phyloP scores from a whole-genome alignment of 176 grass and related monocot genomes.

The Eremochloa ophiuroides region DNA sequence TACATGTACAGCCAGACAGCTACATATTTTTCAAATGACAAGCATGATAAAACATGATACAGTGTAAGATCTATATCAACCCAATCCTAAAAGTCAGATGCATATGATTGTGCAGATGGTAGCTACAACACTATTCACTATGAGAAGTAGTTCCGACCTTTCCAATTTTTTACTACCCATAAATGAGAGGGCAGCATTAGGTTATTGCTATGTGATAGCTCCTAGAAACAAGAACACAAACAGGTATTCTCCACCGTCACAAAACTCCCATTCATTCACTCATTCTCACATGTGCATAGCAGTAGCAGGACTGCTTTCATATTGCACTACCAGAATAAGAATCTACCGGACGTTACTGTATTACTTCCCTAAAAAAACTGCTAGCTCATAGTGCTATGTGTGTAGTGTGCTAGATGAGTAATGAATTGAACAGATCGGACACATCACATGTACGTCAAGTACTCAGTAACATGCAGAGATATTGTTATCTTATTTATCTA shows the following conservation, averaged over 20 bases:
- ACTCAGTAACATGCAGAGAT: conserved; percentile 11
- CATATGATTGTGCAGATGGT: conserved; percentile 11
- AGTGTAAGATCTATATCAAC: background rate
- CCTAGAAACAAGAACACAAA: background rate
- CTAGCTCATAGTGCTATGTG: background rate
- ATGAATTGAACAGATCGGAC: background rate
- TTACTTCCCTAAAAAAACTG: conserved; percentile 5
- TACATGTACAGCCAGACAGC: background rate
- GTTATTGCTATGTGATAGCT: conserved; percentile 15
- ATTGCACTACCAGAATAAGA: conserved; percentile 7
- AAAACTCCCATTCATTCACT: background rate
- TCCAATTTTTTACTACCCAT: background rate
- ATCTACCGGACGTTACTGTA: background rate
- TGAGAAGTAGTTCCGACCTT: background rate
- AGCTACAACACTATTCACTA: background rate
- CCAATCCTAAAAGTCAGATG: background rate
- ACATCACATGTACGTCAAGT: background rate
- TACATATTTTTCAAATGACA: background rate
- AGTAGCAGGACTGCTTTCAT: background rate
- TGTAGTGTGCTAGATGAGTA: background rate
- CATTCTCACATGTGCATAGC: background rate
- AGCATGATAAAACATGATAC: background rate
- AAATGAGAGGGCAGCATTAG: background rate
- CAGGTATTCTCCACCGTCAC: background rate
- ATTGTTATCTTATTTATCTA: background rate